Evolutionary conservation across 768 basidiomycete genomes (phyloP), one percentile per base, ranked within the genome.

Genomic region (Tylopilus vinaceipallidus): DNA sequence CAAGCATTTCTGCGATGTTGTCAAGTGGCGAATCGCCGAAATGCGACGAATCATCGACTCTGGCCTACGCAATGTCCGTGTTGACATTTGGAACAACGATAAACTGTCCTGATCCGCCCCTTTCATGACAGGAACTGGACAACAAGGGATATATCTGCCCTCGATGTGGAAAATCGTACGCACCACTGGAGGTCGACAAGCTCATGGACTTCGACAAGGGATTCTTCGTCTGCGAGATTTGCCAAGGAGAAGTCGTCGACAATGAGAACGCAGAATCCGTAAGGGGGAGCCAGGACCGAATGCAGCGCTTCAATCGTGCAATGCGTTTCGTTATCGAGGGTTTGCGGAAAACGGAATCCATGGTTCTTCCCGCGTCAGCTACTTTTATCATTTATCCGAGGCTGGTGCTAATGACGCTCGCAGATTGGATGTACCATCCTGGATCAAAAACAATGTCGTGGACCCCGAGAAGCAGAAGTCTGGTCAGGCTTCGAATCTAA

Each of bases 111-210:
- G 10, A 42, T 33, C 6, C 12, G 14, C 40, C 36, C 22, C 17
- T 14, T 45, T 36, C 14, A 23, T 32, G 16, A 29, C 61, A 98
- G 95, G 93, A 98, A 73, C 82, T 97, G 53, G 92, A 95, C 54
- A 91, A 94, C 66, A 91, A 95, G 70, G 97, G 95, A n/a, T 98
- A 97, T 68, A 84, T 95, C 50, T 99, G 95, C 67, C 87, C 93
- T 2, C 81, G 83, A 57, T 98, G 95, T 74, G 80, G 81, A 50
- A 83, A 84, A 60, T 82, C 83, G 1, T 99, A 92, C 68, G 80
- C 87, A 2, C 83, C 91, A 0, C 75, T 99, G 13, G 93, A 98
- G 53, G 88, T 85, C 42, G 84, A 89, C 70, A 83, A 80, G 55
- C 75, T 98, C 42, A 84, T 92, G 75, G 88, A 94, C 67, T 83